Evolutionary conservation across 495 filamentous ascomycete species (phyloP).

Genomic region (Penicillium simplicissimum): DNA sequence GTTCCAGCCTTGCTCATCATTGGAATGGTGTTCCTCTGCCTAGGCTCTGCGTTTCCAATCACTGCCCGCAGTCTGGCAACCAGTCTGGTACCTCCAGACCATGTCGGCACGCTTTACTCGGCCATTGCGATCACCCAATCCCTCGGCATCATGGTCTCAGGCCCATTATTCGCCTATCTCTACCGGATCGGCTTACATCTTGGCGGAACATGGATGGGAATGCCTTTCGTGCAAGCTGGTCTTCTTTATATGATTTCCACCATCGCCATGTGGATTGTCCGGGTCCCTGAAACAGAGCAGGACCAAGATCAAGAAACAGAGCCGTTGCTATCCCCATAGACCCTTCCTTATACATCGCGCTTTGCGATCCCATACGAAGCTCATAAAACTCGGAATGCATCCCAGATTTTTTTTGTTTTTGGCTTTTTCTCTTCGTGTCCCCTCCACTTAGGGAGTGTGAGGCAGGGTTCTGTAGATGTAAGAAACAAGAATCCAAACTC

Average conservation of each 20-base stretch:
- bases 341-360: background rate
- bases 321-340: constrained; percentile 4
- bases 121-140: constrained; percentile 35
- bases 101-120: constrained; percentile 39
- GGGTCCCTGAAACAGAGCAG: constrained; percentile 5
- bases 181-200: constrained; percentile 43
- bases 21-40: constrained; percentile 36
- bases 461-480: background rate
- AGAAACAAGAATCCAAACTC: background rate
- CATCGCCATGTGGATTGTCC: constrained; percentile 19
- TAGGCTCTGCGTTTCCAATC: constrained; percentile 35
- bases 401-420: background rate
- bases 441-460: background rate
- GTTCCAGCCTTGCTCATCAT: constrained; percentile 34
- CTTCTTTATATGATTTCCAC: constrained; percentile 23
- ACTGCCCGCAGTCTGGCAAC: constrained; percentile 39
- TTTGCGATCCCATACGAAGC: background rate
- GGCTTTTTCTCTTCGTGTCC: background rate
- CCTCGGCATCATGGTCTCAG: constrained; percentile 33
- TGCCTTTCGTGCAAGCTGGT: constrained; percentile 33
- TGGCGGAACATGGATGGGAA: constrained; percentile 35
- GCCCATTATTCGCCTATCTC: constrained; percentile 37
- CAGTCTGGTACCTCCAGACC: constrained; percentile 33
- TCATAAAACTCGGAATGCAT: background rate
- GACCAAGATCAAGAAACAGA: constrained; percentile 16